Evolutionary conservation across 2,329 filamentous ascomycete genomes (phyloP), one percentile per base, ranked within the genome.

Genomic region (Penicillium psychrosexuale): DNA sequence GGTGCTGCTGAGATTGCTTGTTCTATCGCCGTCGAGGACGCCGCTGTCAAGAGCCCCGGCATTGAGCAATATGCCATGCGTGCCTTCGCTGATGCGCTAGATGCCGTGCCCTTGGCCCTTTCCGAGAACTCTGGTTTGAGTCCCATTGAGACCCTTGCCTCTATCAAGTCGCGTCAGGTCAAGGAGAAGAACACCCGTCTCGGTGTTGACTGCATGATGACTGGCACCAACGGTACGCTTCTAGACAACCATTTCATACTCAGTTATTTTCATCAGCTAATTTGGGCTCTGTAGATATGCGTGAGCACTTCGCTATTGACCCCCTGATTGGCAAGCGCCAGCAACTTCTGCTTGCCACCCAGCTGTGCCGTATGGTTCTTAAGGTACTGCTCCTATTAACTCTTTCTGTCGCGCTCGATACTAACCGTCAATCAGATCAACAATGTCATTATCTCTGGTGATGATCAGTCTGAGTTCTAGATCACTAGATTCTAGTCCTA

Each of bases 41-140:
- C 91, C 27, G 93, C 93, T 40, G 87, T 92, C 69, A 90, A 96
- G 86, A 96, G 91, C 49, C 90, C 92, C 24, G 94, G 94, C n/a
- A 84, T 99, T 37, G 93, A 97, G 78, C 94, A 99, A 77, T 99
- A 99, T 75, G 92, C 93, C 62, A 99, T 99, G 93, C 90, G 94
- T 59, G 94, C 94, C 24, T 99, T 99, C 72, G 85, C 94, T 58
- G 93, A 97, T 75, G 95, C 94, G 5, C 84, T 99, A 34, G 94
- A 99, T 74, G 83, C 90, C 1, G 83, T 99, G 1, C 94, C 94
- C 33, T 94, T 99, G 91, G 91, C 94, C 2, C 82, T 99, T 57
- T 92, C 94, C 9, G 93, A 99, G 82, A 99, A 99, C 82, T 96
- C 90, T 64, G 94, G 94, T 59, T 81, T 97, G 60, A 96, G 91